These are phyloP conservation scores for Phanerochaete carnosa DNA, from an alignment of 768 basidiomycete species.

Conservation along the genomic window DNA sequence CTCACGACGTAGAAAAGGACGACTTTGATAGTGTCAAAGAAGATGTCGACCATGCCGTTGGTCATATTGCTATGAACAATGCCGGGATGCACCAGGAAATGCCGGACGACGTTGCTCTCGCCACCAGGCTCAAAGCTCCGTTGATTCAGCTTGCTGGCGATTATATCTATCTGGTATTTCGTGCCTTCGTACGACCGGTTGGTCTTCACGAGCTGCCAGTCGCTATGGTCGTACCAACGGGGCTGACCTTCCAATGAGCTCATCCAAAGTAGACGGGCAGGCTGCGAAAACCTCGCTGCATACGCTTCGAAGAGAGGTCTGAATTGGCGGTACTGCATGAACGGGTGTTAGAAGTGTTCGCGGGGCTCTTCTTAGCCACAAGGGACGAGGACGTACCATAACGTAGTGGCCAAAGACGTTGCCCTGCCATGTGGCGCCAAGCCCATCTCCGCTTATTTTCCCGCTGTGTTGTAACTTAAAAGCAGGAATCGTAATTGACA, in stretches of 20 bases:
- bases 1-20: conserved; percentile 64
- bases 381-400: conserved; percentile 46
- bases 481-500: conserved; percentile 5
- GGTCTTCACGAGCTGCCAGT: conserved; percentile 69
- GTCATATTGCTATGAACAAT: conserved; percentile 65
- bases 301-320: conserved; percentile 49
- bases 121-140: conserved; percentile 27
- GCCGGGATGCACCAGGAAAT: conserved; percentile 69
- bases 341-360: not conserved
- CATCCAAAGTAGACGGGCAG: conserved; percentile 73
- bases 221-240: conserved; percentile 51
- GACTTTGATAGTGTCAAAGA: conserved; percentile 47
- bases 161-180: conserved; percentile 77
- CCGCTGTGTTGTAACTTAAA: conserved; percentile 60
- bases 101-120: conserved; percentile 35
- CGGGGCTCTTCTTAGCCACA: not conserved
- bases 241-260: conserved; percentile 67
- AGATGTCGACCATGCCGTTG: conserved; percentile 38
- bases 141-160: conserved; percentile 53
- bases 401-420: conserved; percentile 82
- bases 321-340: conserved; percentile 57
- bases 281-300: conserved; percentile 28
- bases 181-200: conserved; percentile 62
- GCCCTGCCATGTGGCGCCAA: conserved; percentile 83
- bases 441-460: conserved; percentile 59